Percentiles rank a stretch among this genome's conserved stretches.
Conservation (phyloP, 495 filamentous ascomycete genomes). For the Venustampulla echinocandica region DNA sequence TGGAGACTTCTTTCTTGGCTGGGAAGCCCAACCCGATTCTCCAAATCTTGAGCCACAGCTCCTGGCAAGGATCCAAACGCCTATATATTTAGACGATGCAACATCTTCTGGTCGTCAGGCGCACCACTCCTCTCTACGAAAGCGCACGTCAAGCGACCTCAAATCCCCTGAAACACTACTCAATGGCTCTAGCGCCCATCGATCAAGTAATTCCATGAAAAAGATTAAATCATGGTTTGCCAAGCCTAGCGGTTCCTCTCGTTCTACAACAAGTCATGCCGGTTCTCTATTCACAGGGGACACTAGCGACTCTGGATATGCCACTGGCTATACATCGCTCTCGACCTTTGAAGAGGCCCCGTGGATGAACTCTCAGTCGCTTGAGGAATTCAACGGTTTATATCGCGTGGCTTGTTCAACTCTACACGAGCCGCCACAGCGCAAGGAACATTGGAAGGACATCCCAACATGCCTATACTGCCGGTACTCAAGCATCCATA, state of each 20-base stretch:
- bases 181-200: not conserved
- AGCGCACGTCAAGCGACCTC: no score
- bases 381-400: constrained; percentile 17
- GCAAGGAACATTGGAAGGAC: constrained; percentile 6
- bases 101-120: no score
- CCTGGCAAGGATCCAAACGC: no score
- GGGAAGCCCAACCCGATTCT: no score
- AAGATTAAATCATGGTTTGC: constrained; percentile 9
- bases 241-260: constrained; percentile 5
- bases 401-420: constrained; percentile 15
- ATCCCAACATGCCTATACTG: constrained; percentile 12
- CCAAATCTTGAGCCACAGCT: no score
- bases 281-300: constrained; percentile 7
- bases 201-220: not conserved
- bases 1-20: no score
- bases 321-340: constrained; percentile 6
- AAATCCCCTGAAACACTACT: no score
- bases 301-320: constrained; percentile 17
- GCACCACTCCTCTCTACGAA: no score
- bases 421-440: constrained; percentile 12
- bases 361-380: constrained; percentile 1
- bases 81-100: no score
- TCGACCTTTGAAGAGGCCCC: constrained; percentile 1
- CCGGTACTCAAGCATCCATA: constrained; percentile 16
- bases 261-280: constrained; percentile 7